Percentiles rank a stretch among this genome's conserved stretches.
These are phyloP conservation scores for Helicocarpus griseus DNA, from an alignment of 2,329 filamentous ascomycete species.

Conservation along the genomic window DNA sequence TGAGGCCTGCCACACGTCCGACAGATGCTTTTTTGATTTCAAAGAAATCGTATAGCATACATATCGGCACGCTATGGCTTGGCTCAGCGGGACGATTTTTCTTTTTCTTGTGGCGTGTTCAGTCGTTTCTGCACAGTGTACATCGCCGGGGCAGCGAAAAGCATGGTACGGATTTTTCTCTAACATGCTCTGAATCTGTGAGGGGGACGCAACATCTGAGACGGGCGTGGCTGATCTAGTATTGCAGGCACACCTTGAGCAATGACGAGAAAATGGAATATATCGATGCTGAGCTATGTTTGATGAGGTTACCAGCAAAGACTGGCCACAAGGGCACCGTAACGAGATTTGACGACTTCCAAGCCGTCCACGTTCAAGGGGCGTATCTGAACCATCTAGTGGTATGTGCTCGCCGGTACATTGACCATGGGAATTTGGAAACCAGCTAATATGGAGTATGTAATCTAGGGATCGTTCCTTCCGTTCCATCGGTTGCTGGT, in stretches of 20 bases:
- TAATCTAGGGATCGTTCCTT: slow-evolving; percentile 4
- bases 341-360: slow-evolving; percentile 5
- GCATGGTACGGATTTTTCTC: slow-evolving; percentile 10
- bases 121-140: neutral
- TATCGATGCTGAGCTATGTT: slow-evolving; percentile 5
- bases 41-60: neutral
- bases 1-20: too few species aligned
- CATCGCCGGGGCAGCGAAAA: neutral
- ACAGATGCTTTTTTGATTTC: too few species aligned
- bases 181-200: neutral
- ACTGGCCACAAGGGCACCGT: neutral
- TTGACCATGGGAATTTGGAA: neutral
- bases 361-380: neutral
- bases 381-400: slow-evolving; percentile 3
- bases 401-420: neutral
- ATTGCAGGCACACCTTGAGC: slow-evolving; percentile 6
- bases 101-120: neutral
- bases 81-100: neutral
- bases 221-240: neutral
- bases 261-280: slow-evolving; percentile 4
- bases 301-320: slow-evolving; percentile 2
- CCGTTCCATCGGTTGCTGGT: slow-evolving; percentile 6
- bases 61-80: neutral
- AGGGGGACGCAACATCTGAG: too few species aligned
- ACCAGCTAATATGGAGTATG: neutral